Conservation (phyloP, 2,329 filamentous ascomycete species). For the Pseudocercospora pini-densiflorae region DNA sequence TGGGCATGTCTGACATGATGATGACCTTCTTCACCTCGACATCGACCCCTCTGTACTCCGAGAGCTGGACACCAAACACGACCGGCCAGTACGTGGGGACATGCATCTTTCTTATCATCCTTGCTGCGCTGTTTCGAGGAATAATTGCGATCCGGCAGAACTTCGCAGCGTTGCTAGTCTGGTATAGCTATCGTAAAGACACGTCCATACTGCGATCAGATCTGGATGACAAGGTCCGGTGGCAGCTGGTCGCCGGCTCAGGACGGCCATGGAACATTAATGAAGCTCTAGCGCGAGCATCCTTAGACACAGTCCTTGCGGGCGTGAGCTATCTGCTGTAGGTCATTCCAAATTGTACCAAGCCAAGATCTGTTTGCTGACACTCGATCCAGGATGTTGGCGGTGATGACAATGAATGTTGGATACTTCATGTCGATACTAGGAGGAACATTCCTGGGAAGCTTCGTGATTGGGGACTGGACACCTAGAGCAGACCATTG, state of each 20-base stretch:
- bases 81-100: slow-evolving; percentile 78
- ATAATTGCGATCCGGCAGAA: slow-evolving; percentile 38
- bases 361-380: neutral
- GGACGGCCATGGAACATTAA: slow-evolving; percentile 76
- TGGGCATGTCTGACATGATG: slow-evolving; percentile 49
- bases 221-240: slow-evolving; percentile 15
- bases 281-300: slow-evolving; percentile 73
- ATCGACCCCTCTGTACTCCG: slow-evolving; percentile 66
- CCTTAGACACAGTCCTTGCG: slow-evolving; percentile 69
- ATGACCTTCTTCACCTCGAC: slow-evolving; percentile 68
- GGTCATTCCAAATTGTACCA: slow-evolving; percentile 42
- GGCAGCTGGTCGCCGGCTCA: slow-evolving; percentile 29
- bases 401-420: slow-evolving; percentile 85
- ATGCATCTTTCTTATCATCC: slow-evolving; percentile 83
- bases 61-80: slow-evolving; percentile 71
- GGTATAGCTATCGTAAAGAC: slow-evolving; percentile 21
- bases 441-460: slow-evolving; percentile 75
- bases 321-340: slow-evolving; percentile 83
- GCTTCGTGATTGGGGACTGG: slow-evolving; percentile 37
- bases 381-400: slow-evolving; percentile 72
- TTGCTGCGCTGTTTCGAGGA: slow-evolving; percentile 70
- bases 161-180: slow-evolving; percentile 25
- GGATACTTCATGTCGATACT: slow-evolving; percentile 80
- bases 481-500: slow-evolving; percentile 26
- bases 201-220: slow-evolving; percentile 20